phyloP scores from a whole-genome alignment of 805 yeast genomes.

The Millerozyma miso region DNA sequence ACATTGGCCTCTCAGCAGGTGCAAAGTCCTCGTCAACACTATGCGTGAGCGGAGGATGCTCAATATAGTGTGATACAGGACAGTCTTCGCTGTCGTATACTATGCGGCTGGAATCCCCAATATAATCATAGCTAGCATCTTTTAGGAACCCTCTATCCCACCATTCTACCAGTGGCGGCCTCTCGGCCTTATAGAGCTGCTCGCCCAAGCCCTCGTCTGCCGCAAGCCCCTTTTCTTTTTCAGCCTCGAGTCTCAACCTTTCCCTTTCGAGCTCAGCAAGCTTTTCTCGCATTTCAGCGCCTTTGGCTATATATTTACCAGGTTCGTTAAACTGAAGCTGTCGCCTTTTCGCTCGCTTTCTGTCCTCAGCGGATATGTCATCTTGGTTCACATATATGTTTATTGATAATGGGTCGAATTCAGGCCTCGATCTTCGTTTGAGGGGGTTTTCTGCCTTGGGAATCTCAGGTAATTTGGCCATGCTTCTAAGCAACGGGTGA shows the following conservation, averaged over 20 bases:
- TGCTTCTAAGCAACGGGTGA: slow-evolving; percentile 35
- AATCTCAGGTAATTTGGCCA: slow-evolving; percentile 21
- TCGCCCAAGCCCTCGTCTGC: slow-evolving; percentile 58
- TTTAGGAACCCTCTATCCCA: slow-evolving; percentile 71
- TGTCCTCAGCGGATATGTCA: slow-evolving; percentile 4
- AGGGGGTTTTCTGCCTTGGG: slow-evolving; percentile 27
- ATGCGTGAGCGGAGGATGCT: slow-evolving; percentile 70
- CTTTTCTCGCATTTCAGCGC: slow-evolving; percentile 45
- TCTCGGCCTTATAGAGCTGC: slow-evolving; percentile 40
- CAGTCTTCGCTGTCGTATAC: slow-evolving; percentile 35
- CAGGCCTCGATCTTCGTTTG: slow-evolving; percentile 20
- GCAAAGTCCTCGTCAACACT: slow-evolving; percentile 54
- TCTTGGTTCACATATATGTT: slow-evolving; percentile 37
- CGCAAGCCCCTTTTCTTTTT: slow-evolving; percentile 37
- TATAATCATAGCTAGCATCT: slow-evolving; percentile 31
- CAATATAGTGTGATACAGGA: slow-evolving; percentile 67
- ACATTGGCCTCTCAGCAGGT: slow-evolving; percentile 43
- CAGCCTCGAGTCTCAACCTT: slow-evolving; percentile 19
- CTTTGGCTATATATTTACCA: slow-evolving; percentile 62
- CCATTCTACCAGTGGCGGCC: slow-evolving; percentile 77
- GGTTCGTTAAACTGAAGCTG: slow-evolving; percentile 50
- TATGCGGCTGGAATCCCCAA: slow-evolving; percentile 21
- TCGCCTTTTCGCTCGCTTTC: slow-evolving; percentile 20
- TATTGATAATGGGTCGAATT: slow-evolving; percentile 31
- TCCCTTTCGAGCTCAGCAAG: slow-evolving; percentile 26